Evolutionary conservation across 306 rosid species (phyloP), one percentile per base, ranked within the genome.

Genomic region (Hippophae rhamnoides): DNA sequence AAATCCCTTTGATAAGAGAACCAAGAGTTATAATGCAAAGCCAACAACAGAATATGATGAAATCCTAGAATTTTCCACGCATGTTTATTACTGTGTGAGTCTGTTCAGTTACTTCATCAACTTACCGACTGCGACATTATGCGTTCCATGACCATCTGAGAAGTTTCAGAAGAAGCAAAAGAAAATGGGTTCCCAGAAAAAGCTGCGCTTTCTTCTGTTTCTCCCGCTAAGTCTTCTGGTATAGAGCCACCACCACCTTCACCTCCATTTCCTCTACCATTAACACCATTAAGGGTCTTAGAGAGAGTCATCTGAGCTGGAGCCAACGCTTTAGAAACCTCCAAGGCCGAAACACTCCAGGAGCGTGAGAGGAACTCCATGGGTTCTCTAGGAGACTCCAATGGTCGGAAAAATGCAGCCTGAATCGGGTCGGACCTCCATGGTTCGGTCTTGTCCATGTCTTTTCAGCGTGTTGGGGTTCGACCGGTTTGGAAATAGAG

Each of bases 301-400:
- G 86, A 38, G 38, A 78, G 65, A 0, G 74, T 63, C 31, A 69
- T 57, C 18, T 62, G 93, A 4, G 81, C 73, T 0, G 94, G 86
- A 1, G 89, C 75, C 3, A 92, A 70, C 40, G 96, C 92, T 41
- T 92, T 85, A 58, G 96, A 87, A 46, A 92, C 82, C 70, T 92
- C 89, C 7, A 63, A 55, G 38, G 98, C 89, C 5, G 98, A 90
- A 25, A 81, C 72, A 60, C 96, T 83, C 97, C 97, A 90, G 1
- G 96, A 90, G 26, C 97, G 94, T 0, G 95, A 90, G 48, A 87
- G 92, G 31, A 81, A 90, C 81, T 90, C 96, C 89, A 87, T 87
- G 50, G 98, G 85, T 70, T 83, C 95, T 0, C 71, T 76, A 0
- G 94, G 95, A 5, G 94, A 76, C 71, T 83, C 92, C 59, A 96